phyloP scores from a whole-genome alignment of 1,284 basidiomycete species.

The Cutaneotrichosporon sp. region DNA sequence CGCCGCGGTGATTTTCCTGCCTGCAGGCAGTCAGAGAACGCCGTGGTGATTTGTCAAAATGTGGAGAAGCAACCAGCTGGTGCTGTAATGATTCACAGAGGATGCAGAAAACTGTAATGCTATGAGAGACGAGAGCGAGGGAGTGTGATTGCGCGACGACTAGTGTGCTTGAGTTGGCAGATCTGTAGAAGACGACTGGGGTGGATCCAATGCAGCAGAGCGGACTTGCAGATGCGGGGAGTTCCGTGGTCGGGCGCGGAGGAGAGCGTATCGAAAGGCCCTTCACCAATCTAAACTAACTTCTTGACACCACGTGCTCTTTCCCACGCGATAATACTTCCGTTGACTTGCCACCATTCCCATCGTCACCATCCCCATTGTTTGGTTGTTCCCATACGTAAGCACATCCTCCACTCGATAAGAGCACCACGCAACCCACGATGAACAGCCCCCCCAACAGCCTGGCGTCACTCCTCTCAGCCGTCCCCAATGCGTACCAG shows the following conservation, averaged over 20 bases:
- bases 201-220: no score
- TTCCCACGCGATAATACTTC: neutral
- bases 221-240: no score
- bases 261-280: no score
- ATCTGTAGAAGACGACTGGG: no score
- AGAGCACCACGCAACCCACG: slow-evolving; percentile 10
- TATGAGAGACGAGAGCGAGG: neutral
- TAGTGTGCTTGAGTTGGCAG: no score
- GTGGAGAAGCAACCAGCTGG: slow-evolving; percentile 12
- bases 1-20: neutral
- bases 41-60: slow-evolving; percentile 11
- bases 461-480: slow-evolving; percentile 14
- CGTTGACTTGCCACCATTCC: neutral
- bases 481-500: slow-evolving; percentile 4
- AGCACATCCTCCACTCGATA: slow-evolving; percentile 9
- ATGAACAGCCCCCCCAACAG: slow-evolving; percentile 19
- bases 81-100: slow-evolving; percentile 13
- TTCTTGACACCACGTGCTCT: no score
- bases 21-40: slow-evolving; percentile 1
- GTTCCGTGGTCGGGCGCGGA: no score
- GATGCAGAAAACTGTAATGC: slow-evolving; percentile 3
- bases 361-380: neutral
- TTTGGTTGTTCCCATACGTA: slow-evolving; percentile 13
- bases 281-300: no score
- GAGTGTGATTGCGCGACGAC: neutral